These are phyloP conservation scores for Trichosporon asahii DNA, from an alignment of 1,284 basidiomycete species.

Conservation along the genomic window DNA sequence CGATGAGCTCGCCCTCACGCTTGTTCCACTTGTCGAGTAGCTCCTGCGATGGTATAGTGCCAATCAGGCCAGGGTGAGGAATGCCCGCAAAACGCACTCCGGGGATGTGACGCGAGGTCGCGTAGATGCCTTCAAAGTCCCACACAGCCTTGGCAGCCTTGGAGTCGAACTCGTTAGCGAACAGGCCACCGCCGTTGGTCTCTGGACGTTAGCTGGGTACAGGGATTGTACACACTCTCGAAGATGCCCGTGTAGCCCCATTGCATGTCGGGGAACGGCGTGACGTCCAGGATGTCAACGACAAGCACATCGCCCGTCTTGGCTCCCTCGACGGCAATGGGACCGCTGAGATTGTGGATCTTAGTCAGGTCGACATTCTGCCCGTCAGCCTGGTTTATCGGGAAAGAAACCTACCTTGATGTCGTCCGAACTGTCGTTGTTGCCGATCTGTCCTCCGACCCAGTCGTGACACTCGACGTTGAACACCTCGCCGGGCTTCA, in stretches of 20 bases:
- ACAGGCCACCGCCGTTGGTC: conserved; percentile 21
- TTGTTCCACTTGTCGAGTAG: conserved; percentile 70
- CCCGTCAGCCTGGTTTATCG: conserved; percentile 53
- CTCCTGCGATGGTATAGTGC: conserved; percentile 69
- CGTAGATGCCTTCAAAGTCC: conserved; percentile 68
- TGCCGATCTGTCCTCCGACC: conserved; percentile 64
- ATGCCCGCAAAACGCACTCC: conserved; percentile 74
- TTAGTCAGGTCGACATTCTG: conserved; percentile 18
- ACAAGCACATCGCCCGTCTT: conserved; percentile 70
- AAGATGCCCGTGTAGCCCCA: conserved; percentile 69
- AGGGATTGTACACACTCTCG: conserved; percentile 15
- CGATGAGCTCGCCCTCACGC: conserved; percentile 65
- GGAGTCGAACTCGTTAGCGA: conserved; percentile 42
- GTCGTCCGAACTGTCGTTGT: conserved; percentile 61
- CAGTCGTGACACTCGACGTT: conserved; percentile 74
- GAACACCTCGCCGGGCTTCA: conserved; percentile 58
- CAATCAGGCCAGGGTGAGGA: conserved; percentile 70
- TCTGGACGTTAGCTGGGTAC: background rate
- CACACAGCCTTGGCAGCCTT: conserved; percentile 73
- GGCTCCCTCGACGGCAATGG: conserved; percentile 68
- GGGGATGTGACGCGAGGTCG: conserved; percentile 68
- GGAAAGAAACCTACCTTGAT: conserved; percentile 32
- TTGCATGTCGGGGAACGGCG: conserved; percentile 69
- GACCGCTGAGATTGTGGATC: conserved; percentile 68
- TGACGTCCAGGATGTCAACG: conserved; percentile 53